Base-by-base conservation (phyloP, 2,329 filamentous ascomycete genomes). In the Escovopsis sp. region DNA sequence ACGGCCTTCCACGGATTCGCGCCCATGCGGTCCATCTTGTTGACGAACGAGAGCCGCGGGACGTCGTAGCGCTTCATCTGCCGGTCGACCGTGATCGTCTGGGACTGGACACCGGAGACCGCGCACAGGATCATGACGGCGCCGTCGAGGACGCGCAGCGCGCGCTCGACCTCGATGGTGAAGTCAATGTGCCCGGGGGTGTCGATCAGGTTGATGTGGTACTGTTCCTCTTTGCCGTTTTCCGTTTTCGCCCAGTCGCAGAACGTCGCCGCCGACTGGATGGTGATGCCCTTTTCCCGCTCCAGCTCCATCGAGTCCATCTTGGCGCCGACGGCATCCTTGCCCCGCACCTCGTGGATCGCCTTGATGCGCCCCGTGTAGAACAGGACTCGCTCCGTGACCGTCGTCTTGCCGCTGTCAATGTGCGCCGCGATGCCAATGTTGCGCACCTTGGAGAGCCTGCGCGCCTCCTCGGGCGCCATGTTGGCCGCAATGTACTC, bases 251-350 rank as follows among this genome's bases (percentile, higher is more conserved):
- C 68, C 91, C 91, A 98, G 65, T 98, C 88, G 63, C 86, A 94
- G 62, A 94, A 98, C 1, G 91, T 98, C 23, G 91, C 91, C 10
- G 91, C 91, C 52, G 89, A 96, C 64, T 98, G 89, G 57, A 98
- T 98, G 45, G 91, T 98, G 61, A 98, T 98, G 55, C 91, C 91
- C 70, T 95, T 94, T 63, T 96, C 91, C 64, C 91, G 76, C 67
- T 98, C 91, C 52, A 98, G 72, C 54, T 98, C 91, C 91, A 98
- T 98, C 26, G 88, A 95, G 69, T 98, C 91, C 91, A 98, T 98
- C 70, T 98, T 98, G 47, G 91, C 91, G 50, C 91, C 91, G 35
- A 95, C 87, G 33, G 84, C 77, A 72, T 98, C 91, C 59, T 89
- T 88, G 46, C 87, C 87, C 57, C 91, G 78, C 36, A 98, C 91